Evolutionary conservation across 2,329 filamentous ascomycete genomes (phyloP).

Genomic region (Helotiales sp.): DNA sequence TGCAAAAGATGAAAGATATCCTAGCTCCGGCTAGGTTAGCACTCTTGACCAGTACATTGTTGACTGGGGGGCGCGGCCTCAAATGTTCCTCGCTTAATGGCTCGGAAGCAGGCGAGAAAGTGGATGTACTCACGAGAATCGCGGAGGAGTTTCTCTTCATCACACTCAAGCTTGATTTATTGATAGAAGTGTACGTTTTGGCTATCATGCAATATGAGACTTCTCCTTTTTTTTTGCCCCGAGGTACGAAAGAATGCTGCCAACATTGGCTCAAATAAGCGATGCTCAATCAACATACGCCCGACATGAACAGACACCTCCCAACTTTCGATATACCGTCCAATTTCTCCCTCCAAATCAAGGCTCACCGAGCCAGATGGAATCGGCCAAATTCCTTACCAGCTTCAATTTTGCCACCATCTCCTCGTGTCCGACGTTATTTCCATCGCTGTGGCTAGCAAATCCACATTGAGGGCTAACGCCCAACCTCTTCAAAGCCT

Average conservation of each 20-base stretch:
- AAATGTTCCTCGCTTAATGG: neutral
- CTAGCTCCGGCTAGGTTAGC: neutral
- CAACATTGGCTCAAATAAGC: neutral
- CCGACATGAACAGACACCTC: neutral
- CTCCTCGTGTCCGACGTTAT: slow-evolving; percentile 69
- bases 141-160: neutral
- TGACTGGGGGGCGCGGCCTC: neutral
- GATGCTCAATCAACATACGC: neutral
- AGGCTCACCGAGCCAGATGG: slow-evolving; percentile 62
- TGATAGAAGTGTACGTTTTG: neutral
- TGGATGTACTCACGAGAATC: neutral
- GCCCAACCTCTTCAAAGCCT: slow-evolving; percentile 70
- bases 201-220: neutral
- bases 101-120: neutral
- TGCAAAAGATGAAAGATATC: neutral
- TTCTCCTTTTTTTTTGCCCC: neutral
- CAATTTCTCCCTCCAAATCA: slow-evolving; percentile 6
- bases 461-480: slow-evolving; percentile 77
- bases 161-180: neutral
- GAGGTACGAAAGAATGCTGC: neutral
- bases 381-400: slow-evolving; percentile 73
- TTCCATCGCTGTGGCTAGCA: slow-evolving; percentile 53
- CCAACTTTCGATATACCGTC: neutral
- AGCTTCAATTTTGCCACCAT: slow-evolving; percentile 76
- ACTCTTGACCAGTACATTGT: neutral